Evolutionary conservation across 2,329 filamentous ascomycete genomes (phyloP).

Genomic region (Cytospora chrysosperma): DNA sequence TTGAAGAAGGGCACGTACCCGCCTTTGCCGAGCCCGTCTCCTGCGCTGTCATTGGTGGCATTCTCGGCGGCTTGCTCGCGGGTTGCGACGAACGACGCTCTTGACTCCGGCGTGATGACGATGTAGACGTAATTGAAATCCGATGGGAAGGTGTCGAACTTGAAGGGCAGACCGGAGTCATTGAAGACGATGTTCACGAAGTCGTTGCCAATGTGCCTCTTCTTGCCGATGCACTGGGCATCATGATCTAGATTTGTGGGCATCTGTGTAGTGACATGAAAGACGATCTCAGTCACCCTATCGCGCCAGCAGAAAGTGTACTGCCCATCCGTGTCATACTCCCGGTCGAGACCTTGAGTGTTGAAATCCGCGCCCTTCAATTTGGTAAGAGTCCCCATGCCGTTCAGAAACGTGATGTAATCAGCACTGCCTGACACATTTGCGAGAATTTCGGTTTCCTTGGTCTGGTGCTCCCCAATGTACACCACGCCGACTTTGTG

Average conservation of each 20-base stretch:
- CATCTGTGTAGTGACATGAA: conserved; percentile 97
- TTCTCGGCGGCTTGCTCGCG: conserved; percentile 46
- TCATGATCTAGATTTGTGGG: conserved; percentile 80
- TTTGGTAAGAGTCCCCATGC: conserved; percentile 76
- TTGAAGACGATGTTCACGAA: conserved; percentile 99
- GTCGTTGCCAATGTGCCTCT: conserved; percentile 94
- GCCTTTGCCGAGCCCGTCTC: neutral
- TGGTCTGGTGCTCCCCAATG: conserved; percentile 80
- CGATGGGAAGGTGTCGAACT: conserved; percentile 88
- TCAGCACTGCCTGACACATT: conserved; percentile 85
- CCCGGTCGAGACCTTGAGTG: conserved; percentile 82
- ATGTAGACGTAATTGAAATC: conserved; percentile 98
- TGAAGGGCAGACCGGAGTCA: conserved; percentile 85
- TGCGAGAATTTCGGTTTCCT: conserved; percentile 79
- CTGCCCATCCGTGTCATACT: conserved; percentile 76
- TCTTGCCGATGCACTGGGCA: conserved; percentile 77
- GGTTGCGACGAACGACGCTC: conserved; percentile 70
- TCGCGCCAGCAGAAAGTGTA: conserved; percentile 94
- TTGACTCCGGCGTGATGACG: conserved; percentile 85
- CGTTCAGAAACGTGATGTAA: conserved; percentile 81
- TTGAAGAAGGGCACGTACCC: conserved; percentile 66
- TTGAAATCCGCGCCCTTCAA: conserved; percentile 86
- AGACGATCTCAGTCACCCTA: conserved; percentile 90
- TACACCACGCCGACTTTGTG: conserved; percentile 96
- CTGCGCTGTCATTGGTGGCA: conserved; percentile 33